Evolutionary conservation across 2,329 filamentous ascomycete species (phyloP).

Genomic region (Lasiodiplodia hormozganensis): DNA sequence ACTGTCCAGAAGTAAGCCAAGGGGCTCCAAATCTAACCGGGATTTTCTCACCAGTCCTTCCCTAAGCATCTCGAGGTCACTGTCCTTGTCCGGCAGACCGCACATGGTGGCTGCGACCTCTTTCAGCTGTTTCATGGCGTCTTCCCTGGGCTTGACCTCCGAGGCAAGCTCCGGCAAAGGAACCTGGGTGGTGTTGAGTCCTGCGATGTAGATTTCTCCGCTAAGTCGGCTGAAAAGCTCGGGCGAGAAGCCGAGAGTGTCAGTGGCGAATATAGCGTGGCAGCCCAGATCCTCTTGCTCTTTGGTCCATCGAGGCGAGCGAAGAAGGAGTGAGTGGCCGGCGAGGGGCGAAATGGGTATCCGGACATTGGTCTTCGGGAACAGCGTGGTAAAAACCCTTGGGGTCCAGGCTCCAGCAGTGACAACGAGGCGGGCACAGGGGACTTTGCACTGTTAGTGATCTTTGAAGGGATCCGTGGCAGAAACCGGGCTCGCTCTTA

Average conservation of each 20-base stretch:
- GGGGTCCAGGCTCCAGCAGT: slow-evolving; percentile 76
- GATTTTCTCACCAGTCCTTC: slow-evolving; percentile 60
- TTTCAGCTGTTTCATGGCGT: slow-evolving; percentile 59
- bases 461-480: not conserved
- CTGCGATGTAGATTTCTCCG: slow-evolving; percentile 75
- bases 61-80: slow-evolving; percentile 68
- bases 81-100: slow-evolving; percentile 47
- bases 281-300: slow-evolving; percentile 58
- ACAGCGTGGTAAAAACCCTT: slow-evolving; percentile 68
- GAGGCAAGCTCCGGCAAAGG: slow-evolving; percentile 66
- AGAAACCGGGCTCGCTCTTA: slow-evolving; percentile 29
- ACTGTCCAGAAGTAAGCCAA: slow-evolving; percentile 46
- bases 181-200: slow-evolving; percentile 68
- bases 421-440: slow-evolving; percentile 71
- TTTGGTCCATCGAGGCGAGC: slow-evolving; percentile 61
- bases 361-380: slow-evolving; percentile 60
- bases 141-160: slow-evolving; percentile 55
- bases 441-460: slow-evolving; percentile 50
- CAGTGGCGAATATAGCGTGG: slow-evolving; percentile 73
- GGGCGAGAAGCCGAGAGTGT: slow-evolving; percentile 66
- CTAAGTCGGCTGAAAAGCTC: slow-evolving; percentile 73
- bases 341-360: slow-evolving; percentile 69
- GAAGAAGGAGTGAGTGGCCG: slow-evolving; percentile 75
- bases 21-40: not conserved
- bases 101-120: slow-evolving; percentile 59